A percentile compares a stretch with the other conserved stretches of the same genome.
phyloP scores from a whole-genome alignment of 1,284 basidiomycete genomes.

The Pseudozyma hubeiensis region DNA sequence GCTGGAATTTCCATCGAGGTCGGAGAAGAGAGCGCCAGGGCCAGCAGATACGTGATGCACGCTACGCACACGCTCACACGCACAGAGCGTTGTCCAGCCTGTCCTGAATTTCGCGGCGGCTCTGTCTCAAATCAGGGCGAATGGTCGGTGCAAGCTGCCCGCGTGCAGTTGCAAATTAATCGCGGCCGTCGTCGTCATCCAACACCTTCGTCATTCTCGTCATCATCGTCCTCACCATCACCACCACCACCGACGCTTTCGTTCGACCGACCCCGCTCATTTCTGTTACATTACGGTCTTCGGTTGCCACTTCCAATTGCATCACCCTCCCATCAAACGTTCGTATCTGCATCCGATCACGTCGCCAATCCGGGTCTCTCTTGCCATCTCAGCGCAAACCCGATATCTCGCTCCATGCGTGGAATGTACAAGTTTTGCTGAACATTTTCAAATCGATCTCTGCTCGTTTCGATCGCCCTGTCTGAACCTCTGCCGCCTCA shows the following conservation, averaged over 20 bases:
- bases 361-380: neutral
- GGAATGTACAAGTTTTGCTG: constrained; percentile 17
- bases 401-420: neutral
- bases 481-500: neutral
- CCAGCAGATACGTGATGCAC: constrained; percentile 20
- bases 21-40: neutral
- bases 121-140: neutral
- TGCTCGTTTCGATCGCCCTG: neutral
- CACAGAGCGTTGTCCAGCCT: neutral
- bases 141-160: constrained; percentile 23
- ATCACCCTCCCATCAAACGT: constrained; percentile 10
- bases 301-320: neutral
- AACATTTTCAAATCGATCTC: constrained; percentile 10
- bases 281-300: constrained; percentile 1
- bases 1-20: too few relatives aligned
- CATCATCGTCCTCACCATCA: neutral
- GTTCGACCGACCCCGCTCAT: constrained; percentile 8
- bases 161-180: constrained; percentile 27
- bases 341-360: constrained; percentile 22
- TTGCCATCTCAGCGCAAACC: neutral
- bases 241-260: constrained; percentile 1
- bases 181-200: constrained; percentile 14
- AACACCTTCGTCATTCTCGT: constrained; percentile 17
- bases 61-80: constrained; percentile 6
- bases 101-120: constrained; percentile 18